Evolutionary conservation across 352 stramenopile genomes (phyloP).

Genomic region (Blastocystis hominis): DNA sequence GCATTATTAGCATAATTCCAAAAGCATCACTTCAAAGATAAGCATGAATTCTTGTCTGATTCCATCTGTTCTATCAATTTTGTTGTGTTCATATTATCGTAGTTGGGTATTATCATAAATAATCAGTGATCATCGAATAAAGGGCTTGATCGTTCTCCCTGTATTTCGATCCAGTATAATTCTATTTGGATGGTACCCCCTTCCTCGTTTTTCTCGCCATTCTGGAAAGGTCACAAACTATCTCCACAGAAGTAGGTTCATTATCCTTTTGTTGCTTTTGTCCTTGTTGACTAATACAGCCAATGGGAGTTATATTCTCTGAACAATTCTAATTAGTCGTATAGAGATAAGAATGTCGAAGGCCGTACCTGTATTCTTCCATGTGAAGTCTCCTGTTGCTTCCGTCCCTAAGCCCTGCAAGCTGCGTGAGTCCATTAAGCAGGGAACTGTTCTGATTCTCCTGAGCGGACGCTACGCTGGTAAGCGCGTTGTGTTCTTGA

Average conservation of each 20-base stretch:
- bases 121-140: background rate
- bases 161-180: background rate
- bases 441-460: conserved; percentile 90
- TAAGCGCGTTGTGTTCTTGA: conserved; percentile 87
- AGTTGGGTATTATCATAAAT: background rate
- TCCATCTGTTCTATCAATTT: background rate
- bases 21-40: too few relatives aligned
- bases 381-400: background rate
- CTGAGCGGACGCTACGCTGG: conserved; percentile 87
- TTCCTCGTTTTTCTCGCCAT: background rate
- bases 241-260: conserved; percentile 53
- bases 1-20: too few relatives aligned
- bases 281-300: background rate
- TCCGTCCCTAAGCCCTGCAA: conserved; percentile 63
- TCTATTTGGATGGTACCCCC: background rate
- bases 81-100: background rate
- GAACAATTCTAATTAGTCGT: background rate
- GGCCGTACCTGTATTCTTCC: conserved; percentile 54
- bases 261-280: background rate
- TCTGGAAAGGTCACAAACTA: conserved; percentile 40
- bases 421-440: conserved; percentile 84
- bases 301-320: background rate
- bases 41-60: background rate
- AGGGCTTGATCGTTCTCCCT: background rate
- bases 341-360: conserved; percentile 49